A percentile compares a stretch with the other conserved stretches of the same genome.
phyloP scores from a whole-genome alignment of 768 basidiomycete species.

The Rhodosporidiobolus odoratus region DNA sequence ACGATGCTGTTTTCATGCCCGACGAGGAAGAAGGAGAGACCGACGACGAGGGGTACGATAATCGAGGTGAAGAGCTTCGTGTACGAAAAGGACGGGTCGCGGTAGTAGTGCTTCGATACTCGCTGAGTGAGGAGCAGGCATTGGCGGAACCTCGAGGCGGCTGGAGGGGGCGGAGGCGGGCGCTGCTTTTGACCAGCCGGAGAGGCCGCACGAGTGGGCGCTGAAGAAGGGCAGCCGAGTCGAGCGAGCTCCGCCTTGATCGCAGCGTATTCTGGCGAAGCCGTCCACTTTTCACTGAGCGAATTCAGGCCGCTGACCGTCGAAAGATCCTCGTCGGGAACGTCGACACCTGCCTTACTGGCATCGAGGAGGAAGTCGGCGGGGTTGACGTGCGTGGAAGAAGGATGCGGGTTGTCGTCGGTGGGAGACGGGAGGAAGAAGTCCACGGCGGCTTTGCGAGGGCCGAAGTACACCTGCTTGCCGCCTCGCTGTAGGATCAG shows the following conservation, averaged over 20 bases:
- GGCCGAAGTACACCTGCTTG: slow-evolving; percentile 59
- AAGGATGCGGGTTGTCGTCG: neutral
- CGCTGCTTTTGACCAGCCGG: slow-evolving; percentile 2
- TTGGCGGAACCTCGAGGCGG: slow-evolving; percentile 41
- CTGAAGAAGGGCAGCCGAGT: slow-evolving; percentile 8
- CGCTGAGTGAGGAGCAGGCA: slow-evolving; percentile 41
- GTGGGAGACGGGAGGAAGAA: slow-evolving; percentile 54
- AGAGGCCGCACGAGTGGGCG: neutral
- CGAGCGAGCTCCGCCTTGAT: slow-evolving; percentile 43
- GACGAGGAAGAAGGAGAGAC: slow-evolving; percentile 44
- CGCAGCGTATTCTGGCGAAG: slow-evolving; percentile 34
- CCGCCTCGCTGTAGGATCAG: slow-evolving; percentile 64
- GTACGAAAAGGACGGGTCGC: slow-evolving; percentile 49
- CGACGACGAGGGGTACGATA: slow-evolving; percentile 39
- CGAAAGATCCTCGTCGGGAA: slow-evolving; percentile 28
- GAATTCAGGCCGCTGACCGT: slow-evolving; percentile 18
- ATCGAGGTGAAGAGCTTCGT: slow-evolving; percentile 46
- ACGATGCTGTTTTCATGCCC: slow-evolving; percentile 8
- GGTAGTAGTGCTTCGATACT: slow-evolving; percentile 48
- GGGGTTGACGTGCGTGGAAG: slow-evolving; percentile 18
- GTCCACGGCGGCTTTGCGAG: slow-evolving; percentile 60
- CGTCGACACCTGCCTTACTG: slow-evolving; percentile 28
- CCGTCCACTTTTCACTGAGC: slow-evolving; percentile 19
- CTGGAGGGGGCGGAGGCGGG: slow-evolving; percentile 35
- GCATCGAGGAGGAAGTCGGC: slow-evolving; percentile 38